These are phyloP conservation scores for Phialocephala subalpina DNA, from an alignment of 2,329 filamentous ascomycete species.

Conservation along the genomic window DNA sequence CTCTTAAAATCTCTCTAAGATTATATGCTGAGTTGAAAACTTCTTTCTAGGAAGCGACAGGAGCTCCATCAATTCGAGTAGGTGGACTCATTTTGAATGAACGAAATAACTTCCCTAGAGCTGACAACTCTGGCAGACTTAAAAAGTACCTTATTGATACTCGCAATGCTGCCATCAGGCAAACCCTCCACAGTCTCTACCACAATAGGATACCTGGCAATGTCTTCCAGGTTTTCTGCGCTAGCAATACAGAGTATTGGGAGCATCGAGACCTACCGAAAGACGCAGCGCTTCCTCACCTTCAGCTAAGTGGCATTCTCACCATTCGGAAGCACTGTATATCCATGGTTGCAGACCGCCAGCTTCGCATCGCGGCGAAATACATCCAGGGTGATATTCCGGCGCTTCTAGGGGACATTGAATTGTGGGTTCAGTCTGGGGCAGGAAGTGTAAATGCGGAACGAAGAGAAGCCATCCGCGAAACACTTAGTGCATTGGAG, in stretches of 20 bases:
- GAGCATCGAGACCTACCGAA: constrained; percentile 42
- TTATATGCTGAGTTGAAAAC: constrained; percentile 9
- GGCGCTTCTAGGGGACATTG: constrained; percentile 49
- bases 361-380: constrained; percentile 45
- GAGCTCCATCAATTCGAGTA: constrained; percentile 21
- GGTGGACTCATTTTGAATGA: constrained; percentile 5
- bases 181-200: constrained; percentile 44
- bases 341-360: constrained; percentile 52
- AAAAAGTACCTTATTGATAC: constrained; percentile 46
- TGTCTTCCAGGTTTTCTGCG: constrained; percentile 50
- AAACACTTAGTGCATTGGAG: constrained; percentile 46
- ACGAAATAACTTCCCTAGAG: constrained; percentile 4
- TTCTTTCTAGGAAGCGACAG: constrained; percentile 17
- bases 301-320: constrained; percentile 53
- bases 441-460: constrained; percentile 48
- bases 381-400: constrained; percentile 53
- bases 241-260: constrained; percentile 55
- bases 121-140: constrained; percentile 38
- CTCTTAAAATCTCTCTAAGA: neutral
- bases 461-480: constrained; percentile 45
- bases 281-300: constrained; percentile 41
- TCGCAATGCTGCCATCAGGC: constrained; percentile 48
- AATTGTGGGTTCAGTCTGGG: constrained; percentile 55
- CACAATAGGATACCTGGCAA: constrained; percentile 32
- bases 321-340: constrained; percentile 53